Evolutionary conservation across 441 rosid genomes (phyloP).

Genomic region (Bocquillonia castaneifolia): DNA sequence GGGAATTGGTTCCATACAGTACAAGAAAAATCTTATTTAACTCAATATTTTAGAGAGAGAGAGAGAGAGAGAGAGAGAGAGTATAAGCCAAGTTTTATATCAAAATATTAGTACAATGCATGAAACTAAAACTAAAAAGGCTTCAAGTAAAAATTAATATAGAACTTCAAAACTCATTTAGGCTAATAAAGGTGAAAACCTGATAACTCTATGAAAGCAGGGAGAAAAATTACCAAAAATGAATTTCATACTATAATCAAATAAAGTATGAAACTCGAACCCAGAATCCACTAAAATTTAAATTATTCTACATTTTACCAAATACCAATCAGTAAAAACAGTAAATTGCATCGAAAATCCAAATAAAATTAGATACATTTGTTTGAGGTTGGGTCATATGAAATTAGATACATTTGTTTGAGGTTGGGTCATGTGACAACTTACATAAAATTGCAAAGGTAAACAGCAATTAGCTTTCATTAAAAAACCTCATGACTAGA

Average conservation of each 20-base stretch:
- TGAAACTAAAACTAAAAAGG: not conserved
- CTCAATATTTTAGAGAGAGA: not conserved
- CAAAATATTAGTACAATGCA: no score
- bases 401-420: not conserved
- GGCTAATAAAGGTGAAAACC: not conserved
- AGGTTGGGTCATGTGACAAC: not conserved
- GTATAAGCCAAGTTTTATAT: no score
- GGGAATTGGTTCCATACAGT: not conserved
- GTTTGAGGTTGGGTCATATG: no score
- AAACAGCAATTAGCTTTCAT: not conserved
- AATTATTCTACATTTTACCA: not conserved
- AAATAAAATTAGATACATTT: not conserved
- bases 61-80: no score
- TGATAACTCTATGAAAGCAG: not conserved
- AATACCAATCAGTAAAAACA: no score
- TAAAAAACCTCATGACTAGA: not conserved
- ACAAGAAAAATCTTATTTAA: not conserved
- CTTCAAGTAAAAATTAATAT: not conserved
- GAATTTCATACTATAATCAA: not conserved
- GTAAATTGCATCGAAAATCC: not conserved
- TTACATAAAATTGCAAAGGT: not conserved
- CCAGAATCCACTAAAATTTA: not conserved
- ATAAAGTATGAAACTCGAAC: not conserved
- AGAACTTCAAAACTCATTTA: not conserved
- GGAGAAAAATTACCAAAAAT: no score